Conservation (phyloP, 1,139 yeast genomes). For the Pneumocystis murina region DNA sequence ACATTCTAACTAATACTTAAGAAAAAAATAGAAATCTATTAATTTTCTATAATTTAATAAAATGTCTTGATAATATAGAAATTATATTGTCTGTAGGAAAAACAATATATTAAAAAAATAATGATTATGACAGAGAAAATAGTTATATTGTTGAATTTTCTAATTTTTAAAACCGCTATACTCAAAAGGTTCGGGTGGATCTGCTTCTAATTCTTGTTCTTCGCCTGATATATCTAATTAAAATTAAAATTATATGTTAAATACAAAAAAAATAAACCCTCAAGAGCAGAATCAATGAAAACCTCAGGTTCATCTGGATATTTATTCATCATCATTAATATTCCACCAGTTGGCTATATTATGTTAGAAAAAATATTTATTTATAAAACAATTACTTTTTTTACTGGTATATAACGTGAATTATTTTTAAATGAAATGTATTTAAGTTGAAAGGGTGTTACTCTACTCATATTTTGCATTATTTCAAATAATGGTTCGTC, state of each 20-base stretch:
- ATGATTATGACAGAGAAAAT: neutral
- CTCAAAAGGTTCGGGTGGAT: neutral
- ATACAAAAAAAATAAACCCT: conserved; percentile 37
- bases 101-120: neutral
- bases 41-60: neutral
- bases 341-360: conserved; percentile 58
- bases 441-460: conserved; percentile 78
- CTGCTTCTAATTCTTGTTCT: neutral
- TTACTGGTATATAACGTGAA: conserved; percentile 68
- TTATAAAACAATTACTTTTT: conserved; percentile 28
- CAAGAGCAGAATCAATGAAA: conserved; percentile 34
- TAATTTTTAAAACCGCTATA: neutral
- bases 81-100: neutral
- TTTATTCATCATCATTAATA: conserved; percentile 61
- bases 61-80: neutral
- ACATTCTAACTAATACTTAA: neutral
- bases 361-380: neutral
- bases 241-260: conserved; percentile 44
- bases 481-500: conserved; percentile 20
- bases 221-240: conserved; percentile 19
- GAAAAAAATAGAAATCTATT: neutral
- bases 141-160: neutral
- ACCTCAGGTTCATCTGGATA: conserved; percentile 52
- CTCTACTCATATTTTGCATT: conserved; percentile 69
- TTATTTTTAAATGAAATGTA: conserved; percentile 64